Evolutionary conservation across 805 yeast genomes (phyloP), one percentile per base, ranked within the genome.

Genomic region (Candida chauliodis): DNA sequence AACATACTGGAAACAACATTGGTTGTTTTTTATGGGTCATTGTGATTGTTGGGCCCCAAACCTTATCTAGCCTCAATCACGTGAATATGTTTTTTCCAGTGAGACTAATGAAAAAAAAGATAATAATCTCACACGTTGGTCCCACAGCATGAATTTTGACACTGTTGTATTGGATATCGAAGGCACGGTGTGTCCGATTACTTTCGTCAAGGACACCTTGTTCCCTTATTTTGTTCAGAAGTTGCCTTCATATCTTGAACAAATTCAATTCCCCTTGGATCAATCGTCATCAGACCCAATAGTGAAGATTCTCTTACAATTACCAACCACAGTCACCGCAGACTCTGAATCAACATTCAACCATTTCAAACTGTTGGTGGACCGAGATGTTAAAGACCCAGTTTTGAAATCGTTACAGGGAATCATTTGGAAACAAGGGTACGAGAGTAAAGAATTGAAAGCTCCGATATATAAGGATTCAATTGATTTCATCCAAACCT

Each of bases 111-210:
- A 21, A 22, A 35, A 16, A 28, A 35, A 26, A 22, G 10, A n/a
- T n/a, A n/a, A n/a, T n/a, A n/a, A n/a, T n/a, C n/a, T n/a, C n/a
- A n/a, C n/a, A n/a, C n/a, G n/a, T n/a, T n/a, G n/a, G n/a, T n/a
- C n/a, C n/a, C n/a, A n/a, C n/a, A n/a, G n/a, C 15, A 44, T 40
- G 42, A 18, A 37, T 8, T 32, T 45, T 17, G 42, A 34, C 10
- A 48, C 42, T 10, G 43, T 76, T 8, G 56, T 84, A 2, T 67
- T 89, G 5, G 95, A 87, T 48, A 87, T 88, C 24, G 98, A 90
- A 55, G 98, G 98, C 13, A 90, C 97, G 0, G 79, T 90, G 21
- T 90, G 97, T 53, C 90, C 96, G 3, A 89, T 90, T 15, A 73
- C 90, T 1, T 90, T 90, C 53, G 98, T 90, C 29, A 84, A 84